Evolutionary conservation across 116 monocot genomes (phyloP), one percentile per base, ranked within the genome.

Genomic region (Dioscorea cayenensis): DNA sequence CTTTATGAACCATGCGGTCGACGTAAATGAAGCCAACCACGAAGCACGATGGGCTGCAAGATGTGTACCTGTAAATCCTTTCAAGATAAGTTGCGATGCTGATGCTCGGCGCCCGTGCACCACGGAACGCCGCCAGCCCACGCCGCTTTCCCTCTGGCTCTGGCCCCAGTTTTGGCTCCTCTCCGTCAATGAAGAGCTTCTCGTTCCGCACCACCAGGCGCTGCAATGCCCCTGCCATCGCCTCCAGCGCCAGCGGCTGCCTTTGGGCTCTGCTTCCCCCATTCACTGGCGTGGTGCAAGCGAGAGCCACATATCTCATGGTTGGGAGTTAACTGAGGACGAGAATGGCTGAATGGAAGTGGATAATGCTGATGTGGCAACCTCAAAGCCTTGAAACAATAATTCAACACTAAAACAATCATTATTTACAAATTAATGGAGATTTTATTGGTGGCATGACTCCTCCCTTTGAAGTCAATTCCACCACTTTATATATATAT

Each of bases 41-140:
- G 74, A 92, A 89, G 76, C 92, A 95, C 17, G 87, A 69, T 17
- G 95, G 85, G 64, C 87, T 85, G 76, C 89, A 88, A 7, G 65
- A 75, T 2, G 82, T 60, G 83, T 83, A 89, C 82, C 85, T 78
- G 67, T 89, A 79, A 28, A 95, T 86, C 79, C 95, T 71, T 78
- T 86, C 95, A 73, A 95, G 51, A 69, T 95, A 95, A 77, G 75
- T 78, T 38, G 38, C 82, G 43, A 93, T 69, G 78, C 83, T 77
- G 22, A 93, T 93, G 70, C 80, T 75, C 36, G 89, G 92, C 18
- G 79, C 63, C 37, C 83, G 6, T 7, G 25, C 28, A 76, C 89
- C 20, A 71, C 55, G 37, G 79, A 92, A 92, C 32, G 72, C 83
- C 72, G 79, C 77, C 27, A 69, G 19, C 19, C 72, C 75, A 17